Evolutionary conservation across 768 basidiomycete species (phyloP), one percentile per base, ranked within the genome.

Genomic region (Boletus pseudopeckii): DNA sequence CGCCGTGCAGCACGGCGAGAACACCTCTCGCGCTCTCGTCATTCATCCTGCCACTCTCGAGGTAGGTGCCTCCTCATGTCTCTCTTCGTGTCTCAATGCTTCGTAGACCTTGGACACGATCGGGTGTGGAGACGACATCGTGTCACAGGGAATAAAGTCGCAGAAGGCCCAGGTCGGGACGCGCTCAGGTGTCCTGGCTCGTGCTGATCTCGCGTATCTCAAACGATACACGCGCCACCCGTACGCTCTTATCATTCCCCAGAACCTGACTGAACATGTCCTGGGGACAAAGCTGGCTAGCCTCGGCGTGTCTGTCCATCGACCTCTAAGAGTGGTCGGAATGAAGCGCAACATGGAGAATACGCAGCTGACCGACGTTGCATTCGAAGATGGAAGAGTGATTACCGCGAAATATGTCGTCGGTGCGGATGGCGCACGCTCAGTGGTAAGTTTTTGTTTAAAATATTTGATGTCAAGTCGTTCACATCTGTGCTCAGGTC

Each of bases 41-140:
- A 61, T 82, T 28, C 81, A 83, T 56, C 76, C 81, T n/a, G 77
- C 79, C 32, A 82, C 81, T 3, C 67, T 83, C 18, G 81, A 82
- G 72, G 80, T 79, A 43, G 20, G 0, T 1, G 4, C 3, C 3
- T 46, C 15, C 1, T 10, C 18, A 9, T 7, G 3, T 7, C 15
- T 5, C 22, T 11, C 15, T 20, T 8, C 34, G 34, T 36, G 15
- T 33, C 32, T 46, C 9, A 46, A 22, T 22, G 9, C 2, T 1
- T 17, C 20, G 32, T 34, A 46, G 45, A 74, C 75, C 0, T 65
- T 83, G 6, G 76, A 81, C 43, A 67, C 62, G 34, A 69, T 82
- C 7, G 73, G 68, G 15, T 75, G 75, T 40, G 75, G 75, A 14
- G 71, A 77, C 3, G 48, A 60, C 1, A 61, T 83, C 22, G 51